Evolutionary conservation across 495 filamentous ascomycete genomes (phyloP).

Genomic region (Chaetomium fimeti): DNA sequence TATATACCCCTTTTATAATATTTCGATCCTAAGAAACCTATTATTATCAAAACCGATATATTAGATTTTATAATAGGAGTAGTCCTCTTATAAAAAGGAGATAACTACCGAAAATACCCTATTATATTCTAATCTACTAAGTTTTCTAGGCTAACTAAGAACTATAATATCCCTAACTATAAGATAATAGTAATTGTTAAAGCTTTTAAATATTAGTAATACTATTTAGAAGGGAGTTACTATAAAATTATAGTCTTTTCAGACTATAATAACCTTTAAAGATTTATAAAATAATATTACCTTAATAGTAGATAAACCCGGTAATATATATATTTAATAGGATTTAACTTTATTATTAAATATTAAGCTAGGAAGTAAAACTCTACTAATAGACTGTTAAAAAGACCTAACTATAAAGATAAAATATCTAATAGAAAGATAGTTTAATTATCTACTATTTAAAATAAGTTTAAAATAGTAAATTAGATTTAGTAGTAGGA

Average conservation of each 20-base stretch:
- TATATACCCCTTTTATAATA: neutral
- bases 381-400: neutral
- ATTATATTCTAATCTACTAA: neutral
- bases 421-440: neutral
- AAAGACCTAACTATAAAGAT: neutral
- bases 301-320: no score
- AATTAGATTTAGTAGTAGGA: no score
- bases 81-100: neutral
- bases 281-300: no score
- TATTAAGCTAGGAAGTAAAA: neutral
- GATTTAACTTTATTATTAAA: slow-evolving; percentile 7
- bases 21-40: neutral
- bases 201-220: no score
- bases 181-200: neutral
- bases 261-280: no score
- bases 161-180: neutral
- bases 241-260: no score
- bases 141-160: neutral
- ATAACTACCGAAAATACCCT: neutral
- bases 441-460: neutral
- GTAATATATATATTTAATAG: no score
- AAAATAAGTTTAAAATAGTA: no score
- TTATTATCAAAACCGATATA: neutral
- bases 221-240: no score
- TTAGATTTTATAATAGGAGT: neutral